These are phyloP conservation scores for Phytophthora sansomeana DNA, from an alignment of 352 stramenopile genomes.

Conservation along the genomic window DNA sequence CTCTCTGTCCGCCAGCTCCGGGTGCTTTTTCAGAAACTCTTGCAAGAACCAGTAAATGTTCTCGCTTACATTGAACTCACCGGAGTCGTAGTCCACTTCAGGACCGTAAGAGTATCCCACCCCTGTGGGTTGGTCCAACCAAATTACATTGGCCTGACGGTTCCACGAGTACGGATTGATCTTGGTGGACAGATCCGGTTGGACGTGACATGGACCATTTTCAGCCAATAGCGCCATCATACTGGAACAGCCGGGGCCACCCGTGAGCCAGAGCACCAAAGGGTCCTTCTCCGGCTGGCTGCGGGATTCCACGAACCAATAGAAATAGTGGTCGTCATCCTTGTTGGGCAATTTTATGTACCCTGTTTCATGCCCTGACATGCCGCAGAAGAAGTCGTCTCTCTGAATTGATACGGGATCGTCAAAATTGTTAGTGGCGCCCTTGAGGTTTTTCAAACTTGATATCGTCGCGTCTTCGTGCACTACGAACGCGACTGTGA, in stretches of 20 bases:
- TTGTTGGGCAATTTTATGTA: conserved; percentile 66
- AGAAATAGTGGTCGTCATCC: conserved; percentile 71
- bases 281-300: conserved; percentile 45
- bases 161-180: conserved; percentile 75
- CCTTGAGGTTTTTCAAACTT: conserved; percentile 35
- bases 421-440: conserved; percentile 21
- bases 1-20: conserved; percentile 49
- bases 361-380: conserved; percentile 48
- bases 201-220: conserved; percentile 69
- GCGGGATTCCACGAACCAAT: conserved; percentile 71
- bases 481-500: conserved; percentile 43
- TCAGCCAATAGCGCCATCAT: conserved; percentile 65
- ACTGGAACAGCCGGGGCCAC: conserved; percentile 67
- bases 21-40: conserved; percentile 64
- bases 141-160: conserved; percentile 72
- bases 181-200: conserved; percentile 52
- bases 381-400: conserved; percentile 48
- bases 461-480: conserved; percentile 33
- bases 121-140: conserved; percentile 71
- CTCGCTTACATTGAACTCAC: conserved; percentile 63
- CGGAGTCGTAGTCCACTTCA: conserved; percentile 46
- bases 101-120: conserved; percentile 74
- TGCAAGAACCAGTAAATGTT: conserved; percentile 84
- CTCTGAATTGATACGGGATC: neutral
- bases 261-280: conserved; percentile 74